Conservation (phyloP, 192 early-diverging fungal genomes). For the Podila epicladia region DNA sequence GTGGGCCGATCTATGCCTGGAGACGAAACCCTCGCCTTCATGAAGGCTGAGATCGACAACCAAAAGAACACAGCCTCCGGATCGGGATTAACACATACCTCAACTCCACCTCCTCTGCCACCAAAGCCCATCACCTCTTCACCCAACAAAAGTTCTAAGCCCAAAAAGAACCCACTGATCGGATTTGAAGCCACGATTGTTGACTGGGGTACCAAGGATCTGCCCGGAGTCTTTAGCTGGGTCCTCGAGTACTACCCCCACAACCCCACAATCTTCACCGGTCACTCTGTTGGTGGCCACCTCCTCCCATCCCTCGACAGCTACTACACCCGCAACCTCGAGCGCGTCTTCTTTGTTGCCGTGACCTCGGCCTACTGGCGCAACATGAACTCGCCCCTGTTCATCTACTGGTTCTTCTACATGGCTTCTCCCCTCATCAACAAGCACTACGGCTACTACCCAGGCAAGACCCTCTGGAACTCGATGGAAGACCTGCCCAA, state of each 20-base stretch:
- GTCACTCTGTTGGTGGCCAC: conserved; percentile 44
- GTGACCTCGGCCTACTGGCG: conserved; percentile 47
- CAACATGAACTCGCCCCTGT: conserved; percentile 41
- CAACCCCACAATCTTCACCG: conserved; percentile 33
- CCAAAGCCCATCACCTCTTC: conserved; percentile 9
- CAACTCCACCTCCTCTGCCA: conserved; percentile 15
- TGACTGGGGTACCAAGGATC: conserved; percentile 37
- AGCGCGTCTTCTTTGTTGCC: conserved; percentile 35
- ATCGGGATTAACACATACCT: background rate
- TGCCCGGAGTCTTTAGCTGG: conserved; percentile 45
- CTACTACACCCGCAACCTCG: conserved; percentile 47
- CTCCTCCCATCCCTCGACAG: conserved; percentile 32
- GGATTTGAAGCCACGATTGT: conserved; percentile 48
- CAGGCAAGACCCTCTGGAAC: conserved; percentile 42
- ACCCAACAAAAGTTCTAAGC: background rate
- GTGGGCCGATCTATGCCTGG: conserved; percentile 45
- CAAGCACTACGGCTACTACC: conserved; percentile 30
- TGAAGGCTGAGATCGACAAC: conserved; percentile 25
- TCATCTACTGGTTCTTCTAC: conserved; percentile 50
- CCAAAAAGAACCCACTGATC: conserved; percentile 38
- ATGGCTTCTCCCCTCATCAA: conserved; percentile 42
- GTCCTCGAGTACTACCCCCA: conserved; percentile 29
- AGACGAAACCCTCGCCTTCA: conserved; percentile 9
- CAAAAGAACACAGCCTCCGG: background rate
- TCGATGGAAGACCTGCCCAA: conserved; percentile 49